Evolutionary conservation across 2,329 filamentous ascomycete species (phyloP).

Genomic region (Apiospora koreana): DNA sequence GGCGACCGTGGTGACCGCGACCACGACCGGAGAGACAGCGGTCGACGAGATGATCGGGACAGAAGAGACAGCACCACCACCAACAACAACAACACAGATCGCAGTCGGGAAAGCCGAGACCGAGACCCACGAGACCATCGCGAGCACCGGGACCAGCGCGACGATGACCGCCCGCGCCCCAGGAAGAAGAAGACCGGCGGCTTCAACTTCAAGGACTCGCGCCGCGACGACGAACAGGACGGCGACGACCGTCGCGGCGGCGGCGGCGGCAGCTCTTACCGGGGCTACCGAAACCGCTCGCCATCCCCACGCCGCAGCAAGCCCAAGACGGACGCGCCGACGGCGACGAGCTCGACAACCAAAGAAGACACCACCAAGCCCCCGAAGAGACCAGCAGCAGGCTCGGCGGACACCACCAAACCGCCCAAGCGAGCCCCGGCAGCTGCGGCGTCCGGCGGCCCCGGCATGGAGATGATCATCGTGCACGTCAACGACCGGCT

Average conservation of each 20-base stretch:
- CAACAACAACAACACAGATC: background rate
- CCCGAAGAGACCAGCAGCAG: constrained; percentile 28
- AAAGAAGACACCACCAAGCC: constrained; percentile 34
- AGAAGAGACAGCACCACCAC: background rate
- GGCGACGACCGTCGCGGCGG: constrained; percentile 34
- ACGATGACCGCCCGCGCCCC: constrained; percentile 25
- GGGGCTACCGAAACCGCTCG: constrained; percentile 52
- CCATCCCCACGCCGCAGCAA: constrained; percentile 37
- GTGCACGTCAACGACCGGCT: constrained; percentile 94
- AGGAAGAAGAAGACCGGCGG: constrained; percentile 44
- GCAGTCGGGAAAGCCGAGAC: background rate
- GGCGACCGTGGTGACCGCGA: constrained; percentile 13
- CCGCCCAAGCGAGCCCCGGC: constrained; percentile 34
- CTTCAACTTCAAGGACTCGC: constrained; percentile 57
- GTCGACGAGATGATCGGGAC: constrained; percentile 21
- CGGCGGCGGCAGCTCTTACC: constrained; percentile 43
- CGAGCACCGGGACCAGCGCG: background rate
- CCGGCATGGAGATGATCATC: constrained; percentile 82
- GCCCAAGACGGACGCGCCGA: constrained; percentile 34
- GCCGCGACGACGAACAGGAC: constrained; percentile 47
- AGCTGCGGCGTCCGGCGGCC: constrained; percentile 25
- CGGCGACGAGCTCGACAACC: constrained; percentile 10
- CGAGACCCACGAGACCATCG: too few relatives aligned
- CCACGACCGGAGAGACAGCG: constrained; percentile 16
- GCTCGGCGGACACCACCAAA: constrained; percentile 31